A percentile compares a stretch with the other conserved stretches of the same genome.
These are phyloP conservation scores for Rauvolfia tetraphylla DNA, from an alignment of 257 asterid genomes.

Conservation along the genomic window DNA sequence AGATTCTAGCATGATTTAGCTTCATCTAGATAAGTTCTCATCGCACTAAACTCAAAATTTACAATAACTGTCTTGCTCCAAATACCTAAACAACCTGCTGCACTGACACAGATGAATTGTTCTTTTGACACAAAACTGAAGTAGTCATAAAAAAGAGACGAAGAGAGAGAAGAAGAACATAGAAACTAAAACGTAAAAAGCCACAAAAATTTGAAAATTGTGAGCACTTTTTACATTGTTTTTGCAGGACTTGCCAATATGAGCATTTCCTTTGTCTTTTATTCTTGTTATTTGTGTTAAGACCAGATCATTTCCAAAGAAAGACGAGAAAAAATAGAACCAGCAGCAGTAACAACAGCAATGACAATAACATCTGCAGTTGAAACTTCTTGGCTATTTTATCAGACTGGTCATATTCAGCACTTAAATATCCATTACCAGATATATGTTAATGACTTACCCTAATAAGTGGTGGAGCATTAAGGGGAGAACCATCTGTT, in stretches of 20 bases:
- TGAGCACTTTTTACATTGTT: not conserved
- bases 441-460: conserved; percentile 33
- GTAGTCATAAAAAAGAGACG: not conserved
- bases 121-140: not conserved
- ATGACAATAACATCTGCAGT: not conserved
- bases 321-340: not conserved
- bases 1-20: not conserved
- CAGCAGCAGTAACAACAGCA: not conserved
- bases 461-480: conserved; percentile 80
- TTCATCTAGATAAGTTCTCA: not conserved
- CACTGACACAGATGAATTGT: not conserved
- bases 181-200: not conserved
- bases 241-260: not conserved
- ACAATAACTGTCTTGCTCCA: not conserved
- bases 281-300: not conserved
- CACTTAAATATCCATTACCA: not conserved
- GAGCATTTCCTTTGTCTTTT: not conserved
- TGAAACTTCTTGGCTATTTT: not conserved
- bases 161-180: not conserved
- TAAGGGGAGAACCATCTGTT: conserved; percentile 85
- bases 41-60: not conserved
- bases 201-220: not conserved
- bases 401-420: not conserved
- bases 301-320: not conserved
- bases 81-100: not conserved